Percentiles rank a stretch among this genome's conserved stretches.
These are phyloP conservation scores for Acmispon strigosus DNA, from an alignment of 306 rosid species.

Conservation along the genomic window DNA sequence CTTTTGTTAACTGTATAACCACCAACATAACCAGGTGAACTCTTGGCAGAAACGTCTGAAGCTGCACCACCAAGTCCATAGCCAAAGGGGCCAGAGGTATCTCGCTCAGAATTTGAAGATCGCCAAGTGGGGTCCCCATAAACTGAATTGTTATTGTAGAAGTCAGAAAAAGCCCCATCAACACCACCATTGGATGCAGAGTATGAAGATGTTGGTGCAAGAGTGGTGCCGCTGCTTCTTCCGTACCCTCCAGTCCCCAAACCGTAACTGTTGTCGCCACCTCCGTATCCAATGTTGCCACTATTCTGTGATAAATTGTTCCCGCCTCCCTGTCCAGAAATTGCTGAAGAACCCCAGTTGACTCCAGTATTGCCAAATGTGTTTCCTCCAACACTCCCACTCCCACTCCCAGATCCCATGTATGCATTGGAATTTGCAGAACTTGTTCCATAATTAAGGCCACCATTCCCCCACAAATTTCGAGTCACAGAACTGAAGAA, in stretches of 20 bases:
- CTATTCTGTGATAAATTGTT: slow-evolving; percentile 53
- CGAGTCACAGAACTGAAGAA: slow-evolving; percentile 74
- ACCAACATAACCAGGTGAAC: slow-evolving; percentile 89
- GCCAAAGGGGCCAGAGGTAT: slow-evolving; percentile 76
- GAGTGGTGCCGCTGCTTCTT: slow-evolving; percentile 54
- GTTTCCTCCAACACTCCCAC: slow-evolving; percentile 61
- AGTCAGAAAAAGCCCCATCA: slow-evolving; percentile 69
- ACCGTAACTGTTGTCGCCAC: slow-evolving; percentile 57
- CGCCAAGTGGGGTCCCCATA: slow-evolving; percentile 90
- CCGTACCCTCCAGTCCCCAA: slow-evolving; percentile 78
- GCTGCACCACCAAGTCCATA: slow-evolving; percentile 75
- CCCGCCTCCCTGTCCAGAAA: slow-evolving; percentile 61
- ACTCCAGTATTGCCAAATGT: slow-evolving; percentile 70
- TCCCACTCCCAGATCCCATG: slow-evolving; percentile 74
- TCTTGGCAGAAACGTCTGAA: slow-evolving; percentile 71
- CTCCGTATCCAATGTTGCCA: slow-evolving; percentile 65
- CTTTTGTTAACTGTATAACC: slow-evolving; percentile 92
- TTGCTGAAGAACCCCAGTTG: slow-evolving; percentile 66
- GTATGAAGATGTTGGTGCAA: slow-evolving; percentile 62
- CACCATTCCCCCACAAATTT: slow-evolving; percentile 87
- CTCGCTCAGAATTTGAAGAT: slow-evolving; percentile 71
- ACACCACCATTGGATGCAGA: slow-evolving; percentile 74
- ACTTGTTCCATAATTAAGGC: slow-evolving; percentile 59
- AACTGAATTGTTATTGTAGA: slow-evolving; percentile 55
- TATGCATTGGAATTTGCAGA: slow-evolving; percentile 63